A percentile compares a stretch with the other conserved stretches of the same genome.
phyloP scores from a whole-genome alignment of 108 stramenopile genomes.

The Cyclotella sp. region DNA sequence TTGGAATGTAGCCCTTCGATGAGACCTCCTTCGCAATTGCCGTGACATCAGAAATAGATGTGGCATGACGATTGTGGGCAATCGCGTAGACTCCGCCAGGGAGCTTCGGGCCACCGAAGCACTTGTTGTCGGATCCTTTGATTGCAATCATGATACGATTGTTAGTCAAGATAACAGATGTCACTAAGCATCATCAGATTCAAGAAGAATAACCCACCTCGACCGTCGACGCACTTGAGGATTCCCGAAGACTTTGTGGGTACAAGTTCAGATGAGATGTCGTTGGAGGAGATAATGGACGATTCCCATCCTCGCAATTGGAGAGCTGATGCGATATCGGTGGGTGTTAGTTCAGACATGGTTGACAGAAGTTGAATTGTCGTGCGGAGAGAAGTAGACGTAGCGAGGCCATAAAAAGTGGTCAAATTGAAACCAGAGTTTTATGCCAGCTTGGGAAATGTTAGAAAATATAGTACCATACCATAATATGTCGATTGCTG shows the following conservation, averaged over 20 bases:
- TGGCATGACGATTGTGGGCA: slow-evolving; percentile 33
- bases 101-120: slow-evolving; percentile 23
- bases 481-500: no score
- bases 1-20: slow-evolving; percentile 17
- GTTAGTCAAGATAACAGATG: not conserved
- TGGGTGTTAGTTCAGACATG: slow-evolving; percentile 20
- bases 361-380: no score
- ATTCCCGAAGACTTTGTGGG: slow-evolving; percentile 14
- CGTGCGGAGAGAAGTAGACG: no score
- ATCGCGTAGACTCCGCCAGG: slow-evolving; percentile 38
- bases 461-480: no score
- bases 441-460: no score
- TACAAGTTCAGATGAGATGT: slow-evolving; percentile 12
- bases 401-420: no score
- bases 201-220: not conserved
- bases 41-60: slow-evolving; percentile 17
- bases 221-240: slow-evolving; percentile 41
- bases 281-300: slow-evolving; percentile 6
- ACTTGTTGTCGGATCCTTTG: slow-evolving; percentile 22
- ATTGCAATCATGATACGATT: not conserved
- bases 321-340: slow-evolving; percentile 23
- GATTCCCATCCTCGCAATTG: slow-evolving; percentile 37
- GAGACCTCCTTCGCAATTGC: slow-evolving; percentile 24
- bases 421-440: no score
- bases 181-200: no score